Evolutionary conservation across 2,329 filamentous ascomycete genomes (phyloP).

Genomic region (Neopestalotiopsis rosae): DNA sequence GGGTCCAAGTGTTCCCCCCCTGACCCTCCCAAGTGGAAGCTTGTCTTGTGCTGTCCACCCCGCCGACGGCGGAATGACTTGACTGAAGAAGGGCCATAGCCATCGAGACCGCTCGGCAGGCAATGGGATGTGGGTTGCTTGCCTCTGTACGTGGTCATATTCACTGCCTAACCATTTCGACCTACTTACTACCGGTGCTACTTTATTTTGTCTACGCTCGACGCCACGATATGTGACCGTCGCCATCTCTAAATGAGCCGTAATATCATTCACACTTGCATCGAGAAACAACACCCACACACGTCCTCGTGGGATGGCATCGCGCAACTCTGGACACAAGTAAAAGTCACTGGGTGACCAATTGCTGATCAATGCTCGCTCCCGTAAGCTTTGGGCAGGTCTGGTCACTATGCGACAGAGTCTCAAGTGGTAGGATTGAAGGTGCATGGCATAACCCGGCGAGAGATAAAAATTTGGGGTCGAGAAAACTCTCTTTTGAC

Average conservation of each 20-base stretch:
- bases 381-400: neutral
- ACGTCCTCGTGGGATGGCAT: neutral
- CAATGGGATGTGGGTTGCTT: neutral
- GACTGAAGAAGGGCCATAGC: neutral
- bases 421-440: constrained; percentile 7
- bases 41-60: neutral
- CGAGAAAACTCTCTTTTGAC: constrained; percentile 11
- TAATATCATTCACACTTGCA: constrained; percentile 1
- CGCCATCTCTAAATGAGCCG: neutral
- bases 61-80: neutral
- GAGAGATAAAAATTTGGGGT: neutral
- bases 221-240: neutral
- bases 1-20: neutral
- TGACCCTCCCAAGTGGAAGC: neutral
- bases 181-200: neutral
- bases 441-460: constrained; percentile 10
- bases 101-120: neutral
- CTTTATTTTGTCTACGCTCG: neutral
- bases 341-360: neutral
- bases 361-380: neutral
- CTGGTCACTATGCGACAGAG: constrained; percentile 3
- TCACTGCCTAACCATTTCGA: neutral
- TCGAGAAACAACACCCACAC: neutral
- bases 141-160: neutral
- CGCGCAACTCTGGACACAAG: neutral